Evolutionary conservation across 768 basidiomycete genomes (phyloP), one percentile per base, ranked within the genome.

Genomic region (Tricholoma hemisulphureum): DNA sequence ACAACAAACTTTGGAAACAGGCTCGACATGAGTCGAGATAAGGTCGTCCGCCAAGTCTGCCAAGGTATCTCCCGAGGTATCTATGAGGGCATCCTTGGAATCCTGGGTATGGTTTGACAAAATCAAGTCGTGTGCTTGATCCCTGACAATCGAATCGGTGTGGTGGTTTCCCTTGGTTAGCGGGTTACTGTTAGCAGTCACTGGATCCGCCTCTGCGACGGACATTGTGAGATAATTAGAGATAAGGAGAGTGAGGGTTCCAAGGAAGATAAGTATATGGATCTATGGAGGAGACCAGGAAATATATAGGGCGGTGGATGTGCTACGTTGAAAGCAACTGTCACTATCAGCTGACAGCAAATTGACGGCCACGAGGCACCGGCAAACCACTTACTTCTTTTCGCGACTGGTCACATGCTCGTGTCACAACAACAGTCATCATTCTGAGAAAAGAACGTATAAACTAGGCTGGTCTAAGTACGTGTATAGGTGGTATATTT

Each of bases 181-280:
- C 23, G 55, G 45, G 49, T 65, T 50, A 41, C 55, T n/a, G n/a
- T n/a, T 20, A 20, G 56, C 46, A 51, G 55, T 41, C 26, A 8
- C 37, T 14, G 31, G 5, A 51, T 63, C 62, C 53, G 58, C 51
- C 52, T 61, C 56, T 8, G 45, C 57, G 59, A 61, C 57, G 55
- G 65, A 58, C 63, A 67, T 65, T 48, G 58, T 64, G 50, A 53
- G 55, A 59, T 64, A 62, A 59, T 50, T 62, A 59, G 43, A 18
- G 35, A 18, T 56, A 63, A 58, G 55, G 62, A 65, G 58, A 48
- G 64, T 51, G 56, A 37, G 37, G 35, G 21, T 46, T 48, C 53
- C 26, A 35, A 43, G 28, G 51, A 51, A 51, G 26, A 54, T n/a
- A n/a, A n/a, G n/a, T n/a, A 56, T 53, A 61, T 53, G 55, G 18